Conservation (phyloP, 2,329 filamentous ascomycete species). For the Berkeleyomyces basicola region DNA sequence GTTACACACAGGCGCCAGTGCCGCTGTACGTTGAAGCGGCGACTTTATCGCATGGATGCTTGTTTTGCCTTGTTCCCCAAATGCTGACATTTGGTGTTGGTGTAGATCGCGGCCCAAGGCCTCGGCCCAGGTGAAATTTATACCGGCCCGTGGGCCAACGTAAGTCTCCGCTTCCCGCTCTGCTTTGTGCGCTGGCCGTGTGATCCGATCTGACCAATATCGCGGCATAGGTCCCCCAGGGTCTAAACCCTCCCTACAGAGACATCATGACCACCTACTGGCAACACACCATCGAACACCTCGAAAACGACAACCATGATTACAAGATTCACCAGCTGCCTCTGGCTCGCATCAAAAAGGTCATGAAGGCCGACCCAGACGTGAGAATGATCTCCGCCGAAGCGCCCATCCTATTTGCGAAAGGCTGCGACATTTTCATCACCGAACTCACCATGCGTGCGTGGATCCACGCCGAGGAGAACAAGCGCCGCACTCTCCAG, state of each 20-base stretch:
- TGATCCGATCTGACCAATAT: neutral
- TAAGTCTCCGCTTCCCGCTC: conserved; percentile 26
- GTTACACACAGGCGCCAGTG: conserved; percentile 29
- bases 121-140: conserved; percentile 89
- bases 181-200: neutral
- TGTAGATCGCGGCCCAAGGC: conserved; percentile 66
- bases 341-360: conserved; percentile 97
- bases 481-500: conserved; percentile 90
- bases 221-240: conserved; percentile 66
- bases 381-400: conserved; percentile 99
- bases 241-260: conserved; percentile 78
- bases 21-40: conserved; percentile 22
- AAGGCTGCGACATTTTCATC: conserved; percentile 98
- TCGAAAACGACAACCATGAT: conserved; percentile 89
- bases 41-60: conserved; percentile 16
- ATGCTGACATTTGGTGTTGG: neutral
- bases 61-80: neutral
- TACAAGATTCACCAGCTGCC: conserved; percentile 97
- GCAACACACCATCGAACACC: conserved; percentile 93
- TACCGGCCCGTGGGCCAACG: conserved; percentile 89
- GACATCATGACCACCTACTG: conserved; percentile 98
- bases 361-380: conserved; percentile 98
- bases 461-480: conserved; percentile 98
- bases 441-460: conserved; percentile 97
- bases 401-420: conserved; percentile 92